These are phyloP conservation scores for Fusarium fujikuroi DNA, from an alignment of 2,329 filamentous ascomycete species.

Conservation along the genomic window DNA sequence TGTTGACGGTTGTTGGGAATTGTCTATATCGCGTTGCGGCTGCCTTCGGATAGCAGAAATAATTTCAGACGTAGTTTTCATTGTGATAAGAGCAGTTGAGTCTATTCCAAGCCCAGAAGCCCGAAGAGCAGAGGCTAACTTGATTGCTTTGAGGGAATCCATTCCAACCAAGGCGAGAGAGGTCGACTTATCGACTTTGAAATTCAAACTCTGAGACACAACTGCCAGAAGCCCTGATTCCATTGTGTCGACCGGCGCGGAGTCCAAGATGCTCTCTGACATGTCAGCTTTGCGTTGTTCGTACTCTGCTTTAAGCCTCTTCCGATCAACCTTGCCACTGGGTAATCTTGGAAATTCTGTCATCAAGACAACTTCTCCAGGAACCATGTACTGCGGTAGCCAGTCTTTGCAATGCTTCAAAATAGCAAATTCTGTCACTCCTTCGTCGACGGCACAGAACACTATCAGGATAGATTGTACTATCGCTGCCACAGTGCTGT, in stretches of 20 bases:
- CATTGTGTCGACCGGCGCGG: slow-evolving; percentile 32
- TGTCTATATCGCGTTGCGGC: background rate
- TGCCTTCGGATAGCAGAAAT: slow-evolving; percentile 27
- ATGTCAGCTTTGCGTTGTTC: slow-evolving; percentile 28
- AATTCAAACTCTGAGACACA: slow-evolving; percentile 55
- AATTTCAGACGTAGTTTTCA: slow-evolving; percentile 55
- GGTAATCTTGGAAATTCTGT: slow-evolving; percentile 76
- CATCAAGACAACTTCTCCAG: slow-evolving; percentile 74
- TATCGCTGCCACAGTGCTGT: slow-evolving; percentile 74
- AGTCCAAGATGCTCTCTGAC: background rate
- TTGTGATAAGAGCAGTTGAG: slow-evolving; percentile 70
- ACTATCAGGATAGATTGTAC: slow-evolving; percentile 75
- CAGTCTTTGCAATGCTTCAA: slow-evolving; percentile 73
- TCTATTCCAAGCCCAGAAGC: slow-evolving; percentile 63
- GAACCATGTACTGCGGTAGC: slow-evolving; percentile 87
- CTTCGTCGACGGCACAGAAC: slow-evolving; percentile 71
- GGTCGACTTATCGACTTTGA: slow-evolving; percentile 50
- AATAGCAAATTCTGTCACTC: slow-evolving; percentile 55
- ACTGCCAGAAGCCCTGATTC: slow-evolving; percentile 51
- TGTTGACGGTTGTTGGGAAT: background rate
- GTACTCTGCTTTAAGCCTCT: slow-evolving; percentile 66
- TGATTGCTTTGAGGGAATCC: slow-evolving; percentile 67
- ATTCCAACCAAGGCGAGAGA: slow-evolving; percentile 66
- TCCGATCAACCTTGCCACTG: slow-evolving; percentile 86
- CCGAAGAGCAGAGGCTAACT: slow-evolving; percentile 71